Conservation (phyloP, 2,329 filamentous ascomycete genomes). For the Penicillium verrucosum region DNA sequence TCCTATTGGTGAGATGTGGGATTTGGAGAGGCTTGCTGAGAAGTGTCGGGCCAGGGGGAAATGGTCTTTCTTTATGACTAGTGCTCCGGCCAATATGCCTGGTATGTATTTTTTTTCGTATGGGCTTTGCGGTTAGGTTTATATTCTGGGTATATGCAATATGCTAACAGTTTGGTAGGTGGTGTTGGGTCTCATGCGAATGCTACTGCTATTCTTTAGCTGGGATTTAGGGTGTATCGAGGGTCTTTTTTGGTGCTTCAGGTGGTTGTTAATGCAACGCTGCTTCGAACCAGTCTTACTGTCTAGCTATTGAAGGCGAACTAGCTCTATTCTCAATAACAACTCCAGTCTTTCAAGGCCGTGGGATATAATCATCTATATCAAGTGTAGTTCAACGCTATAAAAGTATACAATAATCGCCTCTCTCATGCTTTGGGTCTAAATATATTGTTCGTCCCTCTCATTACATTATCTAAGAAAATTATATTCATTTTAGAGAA, state of each 20-base stretch:
- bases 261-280: no score
- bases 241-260: no score
- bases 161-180: conserved; percentile 17
- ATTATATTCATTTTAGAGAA: no score
- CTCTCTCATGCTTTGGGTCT: not conserved
- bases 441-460: not conserved
- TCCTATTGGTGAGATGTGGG: conserved; percentile 47
- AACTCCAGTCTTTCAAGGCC: not conserved
- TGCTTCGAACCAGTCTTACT: not conserved
- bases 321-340: not conserved
- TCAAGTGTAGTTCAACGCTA: not conserved
- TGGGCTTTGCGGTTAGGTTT: not conserved
- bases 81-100: conserved; percentile 41
- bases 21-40: conserved; percentile 39
- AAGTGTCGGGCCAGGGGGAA: conserved; percentile 36
- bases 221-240: not conserved
- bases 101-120: conserved; percentile 26
- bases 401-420: not conserved
- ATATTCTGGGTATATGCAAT: not conserved
- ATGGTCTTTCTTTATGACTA: conserved; percentile 45
- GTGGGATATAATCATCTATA: not conserved
- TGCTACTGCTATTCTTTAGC: conserved; percentile 34
- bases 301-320: not conserved
- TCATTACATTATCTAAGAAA: no score
- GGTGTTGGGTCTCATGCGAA: conserved; percentile 35